These are phyloP conservation scores for Cyberlindnera bimundalis DNA, from an alignment of 805 yeast species.

Conservation along the genomic window DNA sequence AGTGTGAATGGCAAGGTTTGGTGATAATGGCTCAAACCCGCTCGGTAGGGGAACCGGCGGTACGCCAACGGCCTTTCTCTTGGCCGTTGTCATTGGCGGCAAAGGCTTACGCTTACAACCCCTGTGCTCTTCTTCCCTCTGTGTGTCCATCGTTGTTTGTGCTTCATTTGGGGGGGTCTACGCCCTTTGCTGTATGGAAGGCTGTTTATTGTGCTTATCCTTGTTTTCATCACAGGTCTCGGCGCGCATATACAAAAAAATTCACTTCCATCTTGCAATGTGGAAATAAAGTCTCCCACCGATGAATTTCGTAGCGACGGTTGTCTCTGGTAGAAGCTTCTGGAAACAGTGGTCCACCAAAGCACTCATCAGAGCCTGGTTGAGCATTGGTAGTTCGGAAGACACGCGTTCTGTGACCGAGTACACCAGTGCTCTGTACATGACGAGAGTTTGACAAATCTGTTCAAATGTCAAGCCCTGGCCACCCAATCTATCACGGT, in stretches of 20 bases:
- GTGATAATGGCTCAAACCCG: constrained; percentile 1
- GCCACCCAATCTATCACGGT: no score
- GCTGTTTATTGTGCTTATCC: no score
- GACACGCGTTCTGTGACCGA: neutral
- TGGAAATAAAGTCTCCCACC: constrained; percentile 6
- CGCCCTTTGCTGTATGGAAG: no score
- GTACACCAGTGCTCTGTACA: constrained; percentile 5
- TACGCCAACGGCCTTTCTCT: neutral
- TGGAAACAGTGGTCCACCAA: neutral
- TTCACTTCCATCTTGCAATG: constrained; percentile 3
- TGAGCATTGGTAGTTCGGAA: no score
- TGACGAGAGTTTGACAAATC: constrained; percentile 2
- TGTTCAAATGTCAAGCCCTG: neutral
- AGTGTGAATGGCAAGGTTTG: neutral
- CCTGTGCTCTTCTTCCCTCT: no score
- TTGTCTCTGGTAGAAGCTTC: neutral
- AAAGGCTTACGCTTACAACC: neutral
- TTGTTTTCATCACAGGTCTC: neutral
- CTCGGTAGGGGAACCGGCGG: neutral
- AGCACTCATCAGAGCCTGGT: no score
- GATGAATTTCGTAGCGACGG: constrained; percentile 1
- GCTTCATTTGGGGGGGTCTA: no score
- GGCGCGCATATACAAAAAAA: neutral
- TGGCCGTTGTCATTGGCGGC: constrained; percentile 2
- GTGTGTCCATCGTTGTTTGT: no score